Conservation (phyloP, 306 rosid species). For the Pueraria montana region DNA sequence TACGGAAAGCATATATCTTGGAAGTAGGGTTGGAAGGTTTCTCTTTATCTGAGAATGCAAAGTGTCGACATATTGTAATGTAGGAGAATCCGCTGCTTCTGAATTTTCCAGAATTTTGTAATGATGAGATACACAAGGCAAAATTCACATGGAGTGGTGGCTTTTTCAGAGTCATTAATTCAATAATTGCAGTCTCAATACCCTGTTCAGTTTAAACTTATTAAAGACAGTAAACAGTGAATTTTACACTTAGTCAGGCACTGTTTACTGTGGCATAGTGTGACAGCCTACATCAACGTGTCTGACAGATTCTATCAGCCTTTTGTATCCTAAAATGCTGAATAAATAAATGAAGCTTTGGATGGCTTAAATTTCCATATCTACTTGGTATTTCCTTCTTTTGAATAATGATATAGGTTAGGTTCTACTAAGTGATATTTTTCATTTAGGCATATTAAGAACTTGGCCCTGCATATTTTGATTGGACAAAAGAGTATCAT, state of each 20-base stretch:
- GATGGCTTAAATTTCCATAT: background rate
- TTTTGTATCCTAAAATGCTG: background rate
- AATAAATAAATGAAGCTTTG: background rate
- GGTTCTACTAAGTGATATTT: background rate
- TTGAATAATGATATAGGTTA: too few species aligned
- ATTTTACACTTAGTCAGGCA: too few species aligned
- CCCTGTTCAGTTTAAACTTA: too few species aligned
- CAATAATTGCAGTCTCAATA: background rate
- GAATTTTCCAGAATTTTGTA: background rate
- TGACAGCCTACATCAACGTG: background rate
- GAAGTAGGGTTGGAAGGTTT: too few species aligned
- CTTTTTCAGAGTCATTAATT: conserved; percentile 12
- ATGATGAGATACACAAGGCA: conserved; percentile 30
- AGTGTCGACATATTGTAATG: background rate
- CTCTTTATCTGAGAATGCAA: too few species aligned
- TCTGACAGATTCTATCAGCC: background rate
- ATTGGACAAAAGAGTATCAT: background rate
- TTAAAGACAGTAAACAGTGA: too few species aligned
- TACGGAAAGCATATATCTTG: too few species aligned
- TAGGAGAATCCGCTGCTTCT: background rate
- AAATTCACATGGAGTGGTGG: background rate
- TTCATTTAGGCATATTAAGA: background rate
- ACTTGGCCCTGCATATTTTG: background rate
- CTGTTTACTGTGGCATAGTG: background rate
- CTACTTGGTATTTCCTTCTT: background rate